Conservation (phyloP, 2,329 filamentous ascomycete genomes). For the Nannizziopsis barbatae region DNA sequence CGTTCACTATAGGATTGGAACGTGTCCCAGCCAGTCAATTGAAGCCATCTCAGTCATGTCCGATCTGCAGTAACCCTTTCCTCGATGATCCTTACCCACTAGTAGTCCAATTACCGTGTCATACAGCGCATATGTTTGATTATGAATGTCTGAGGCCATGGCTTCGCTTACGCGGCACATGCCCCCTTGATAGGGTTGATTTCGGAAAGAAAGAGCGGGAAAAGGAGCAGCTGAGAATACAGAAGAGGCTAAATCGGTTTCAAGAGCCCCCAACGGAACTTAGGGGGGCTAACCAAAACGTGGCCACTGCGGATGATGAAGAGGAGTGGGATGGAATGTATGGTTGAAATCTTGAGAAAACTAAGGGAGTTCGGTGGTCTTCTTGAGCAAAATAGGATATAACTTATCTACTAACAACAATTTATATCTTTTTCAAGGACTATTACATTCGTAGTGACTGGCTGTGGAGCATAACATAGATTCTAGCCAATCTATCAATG, state of each 20-base stretch:
- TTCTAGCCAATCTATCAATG: too few relatives aligned
- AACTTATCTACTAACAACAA: too few relatives aligned
- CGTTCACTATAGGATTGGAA: slow-evolving; percentile 40
- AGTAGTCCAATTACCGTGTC: slow-evolving; percentile 51
- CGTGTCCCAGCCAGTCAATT: slow-evolving; percentile 47
- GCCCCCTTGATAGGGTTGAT: slow-evolving; percentile 50
- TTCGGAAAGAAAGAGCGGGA: slow-evolving; percentile 46
- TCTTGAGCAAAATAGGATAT: too few relatives aligned
- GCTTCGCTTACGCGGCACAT: slow-evolving; percentile 53
- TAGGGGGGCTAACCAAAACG: slow-evolving; percentile 13
- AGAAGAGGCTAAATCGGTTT: slow-evolving; percentile 38
- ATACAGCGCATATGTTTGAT: slow-evolving; percentile 52
- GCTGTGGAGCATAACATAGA: too few relatives aligned
- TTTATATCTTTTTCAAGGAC: too few relatives aligned
- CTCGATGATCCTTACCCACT: slow-evolving; percentile 54
- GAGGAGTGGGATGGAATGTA: slow-evolving; percentile 42
- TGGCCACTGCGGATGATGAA: slow-evolving; percentile 33
- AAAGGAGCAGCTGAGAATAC: slow-evolving; percentile 42
- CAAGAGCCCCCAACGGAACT: too few relatives aligned
- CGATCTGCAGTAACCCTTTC: slow-evolving; percentile 51
- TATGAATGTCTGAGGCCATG: slow-evolving; percentile 55
- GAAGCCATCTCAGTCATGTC: slow-evolving; percentile 44
- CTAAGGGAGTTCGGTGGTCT: too few relatives aligned
- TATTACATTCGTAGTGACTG: too few relatives aligned
- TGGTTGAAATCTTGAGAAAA: slow-evolving; percentile 18